phyloP scores from a whole-genome alignment of 805 yeast genomes.

The Spathaspora hagerdaliae region DNA sequence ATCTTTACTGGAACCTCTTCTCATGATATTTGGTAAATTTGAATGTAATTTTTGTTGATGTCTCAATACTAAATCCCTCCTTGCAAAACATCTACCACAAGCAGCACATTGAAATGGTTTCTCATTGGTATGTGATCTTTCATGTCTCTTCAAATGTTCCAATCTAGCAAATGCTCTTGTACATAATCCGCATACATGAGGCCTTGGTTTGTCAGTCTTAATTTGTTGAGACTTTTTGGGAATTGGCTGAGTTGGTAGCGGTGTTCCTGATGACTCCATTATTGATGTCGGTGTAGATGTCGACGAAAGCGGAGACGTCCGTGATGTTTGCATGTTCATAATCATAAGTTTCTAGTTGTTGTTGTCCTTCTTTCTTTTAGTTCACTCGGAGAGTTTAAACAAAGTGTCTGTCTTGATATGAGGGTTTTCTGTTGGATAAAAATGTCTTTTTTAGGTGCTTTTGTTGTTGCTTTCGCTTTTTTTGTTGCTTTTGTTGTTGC shows the following conservation, averaged over 20 bases:
- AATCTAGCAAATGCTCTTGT: constrained; percentile 93
- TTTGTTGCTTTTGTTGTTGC: too few species aligned
- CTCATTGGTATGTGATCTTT: constrained; percentile 91
- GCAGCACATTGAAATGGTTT: constrained; percentile 95
- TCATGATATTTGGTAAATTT: constrained; percentile 36
- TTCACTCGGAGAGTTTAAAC: not conserved
- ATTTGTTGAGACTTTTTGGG: constrained; percentile 81
- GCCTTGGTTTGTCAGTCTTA: constrained; percentile 91
- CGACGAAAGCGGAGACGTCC: constrained; percentile 2
- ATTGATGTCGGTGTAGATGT: constrained; percentile 1
- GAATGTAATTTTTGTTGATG: constrained; percentile 93
- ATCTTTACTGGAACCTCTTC: constrained; percentile 25
- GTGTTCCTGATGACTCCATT: not conserved
- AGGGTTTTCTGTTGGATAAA: not conserved
- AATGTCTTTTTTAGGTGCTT: not conserved
- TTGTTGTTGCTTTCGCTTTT: too few species aligned
- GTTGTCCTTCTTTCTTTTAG: not conserved
- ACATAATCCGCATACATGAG: constrained; percentile 85
- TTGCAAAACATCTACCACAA: constrained; percentile 93
- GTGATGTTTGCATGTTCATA: constrained; percentile 6
- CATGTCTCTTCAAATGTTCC: constrained; percentile 92
- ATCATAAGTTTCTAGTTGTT: not conserved
- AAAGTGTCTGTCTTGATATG: not conserved
- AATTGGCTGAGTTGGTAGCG: constrained; percentile 52
- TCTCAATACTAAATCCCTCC: constrained; percentile 81